Percentiles rank a stretch among this genome's conserved stretches.
Evolutionary conservation across 164 flowering plant genomes (phyloP).

Genomic region (Macadamia tetraphylla): DNA sequence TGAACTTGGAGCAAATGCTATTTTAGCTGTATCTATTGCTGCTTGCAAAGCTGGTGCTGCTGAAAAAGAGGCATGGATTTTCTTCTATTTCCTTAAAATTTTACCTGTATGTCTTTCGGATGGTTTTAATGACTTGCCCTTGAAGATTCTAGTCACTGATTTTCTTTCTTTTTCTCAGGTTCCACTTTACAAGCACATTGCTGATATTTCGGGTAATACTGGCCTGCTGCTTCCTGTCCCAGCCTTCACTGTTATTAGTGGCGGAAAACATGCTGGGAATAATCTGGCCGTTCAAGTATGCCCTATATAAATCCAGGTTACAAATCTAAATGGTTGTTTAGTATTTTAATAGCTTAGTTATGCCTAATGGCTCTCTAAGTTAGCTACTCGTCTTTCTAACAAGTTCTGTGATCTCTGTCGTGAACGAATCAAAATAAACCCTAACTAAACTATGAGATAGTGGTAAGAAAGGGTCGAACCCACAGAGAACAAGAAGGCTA

Average conservation of each 20-base stretch:
- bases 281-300: constrained; percentile 79
- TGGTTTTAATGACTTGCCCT: neutral
- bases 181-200: constrained; percentile 84
- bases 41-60: constrained; percentile 99
- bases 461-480: too few relatives aligned
- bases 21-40: constrained; percentile 87
- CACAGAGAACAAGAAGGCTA: too few relatives aligned
- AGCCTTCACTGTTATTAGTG: constrained; percentile 82
- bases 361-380: neutral
- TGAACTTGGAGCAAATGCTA: constrained; percentile 83
- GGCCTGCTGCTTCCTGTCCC: constrained; percentile 74
- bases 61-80: constrained; percentile 76
- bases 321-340: constrained; percentile 14
- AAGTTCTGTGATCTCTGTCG: too few relatives aligned
- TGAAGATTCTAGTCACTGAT: constrained; percentile 1
- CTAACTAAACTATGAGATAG: too few relatives aligned
- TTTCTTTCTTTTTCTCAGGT: constrained; percentile 43
- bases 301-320: constrained; percentile 28
- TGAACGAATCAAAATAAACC: too few relatives aligned
- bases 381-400: too few relatives aligned
- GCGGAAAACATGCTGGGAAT: constrained; percentile 93
- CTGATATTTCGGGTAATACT: constrained; percentile 75
- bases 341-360: constrained; percentile 1
- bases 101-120: neutral
- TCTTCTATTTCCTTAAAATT: neutral